Evolutionary conservation across 805 yeast species (phyloP), one percentile per base, ranked within the genome.

Genomic region (Kazachstania kunashirensis): DNA sequence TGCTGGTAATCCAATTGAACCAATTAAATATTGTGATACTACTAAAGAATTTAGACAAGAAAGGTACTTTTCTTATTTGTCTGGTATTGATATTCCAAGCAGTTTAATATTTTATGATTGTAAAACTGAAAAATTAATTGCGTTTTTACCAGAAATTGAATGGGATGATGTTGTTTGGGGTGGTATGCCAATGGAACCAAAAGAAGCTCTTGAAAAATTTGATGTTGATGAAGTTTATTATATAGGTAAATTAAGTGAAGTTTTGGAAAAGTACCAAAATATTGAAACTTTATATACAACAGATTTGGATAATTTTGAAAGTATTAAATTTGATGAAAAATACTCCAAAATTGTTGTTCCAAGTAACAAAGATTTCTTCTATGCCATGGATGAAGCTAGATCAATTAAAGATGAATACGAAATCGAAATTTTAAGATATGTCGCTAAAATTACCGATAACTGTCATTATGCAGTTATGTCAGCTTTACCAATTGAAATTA

Each of bases 121-220:
- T 26, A 52, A 46, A 3, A 47, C 58, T 6, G 84, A 79, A 30
- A 68, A 73, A 36, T 66, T 85, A 42, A 75, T 78, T 0, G 63
- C 89, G 18, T 89, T 81, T 52, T 65, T 92, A 35, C 96, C 97
- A 1, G 73, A 81, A 36, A 68, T 89, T 27, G 95, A 86, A 52
- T 62, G 70, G 29, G 97, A 92, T 30, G 96, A 84, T 53, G 81
- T 89, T 29, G 81, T 92, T 85, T 89, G 98, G 98, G 79, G 92
- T 40, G 98, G 98, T 0, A 53, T 80, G 59, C 98, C 98, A 5
- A 44, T 84, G 36, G 63, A 74, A 27, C 44, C 68, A 3, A 78
- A 79, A 32, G 77, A 79, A 14, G 96, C 96, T 0, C 37, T 58
- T 33, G 54, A 64, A 15, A 68, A 66, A 42, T 89, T 62, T 48